Evolutionary conservation across 768 basidiomycete species (phyloP).

Genomic region (Tulasnella sp.): DNA sequence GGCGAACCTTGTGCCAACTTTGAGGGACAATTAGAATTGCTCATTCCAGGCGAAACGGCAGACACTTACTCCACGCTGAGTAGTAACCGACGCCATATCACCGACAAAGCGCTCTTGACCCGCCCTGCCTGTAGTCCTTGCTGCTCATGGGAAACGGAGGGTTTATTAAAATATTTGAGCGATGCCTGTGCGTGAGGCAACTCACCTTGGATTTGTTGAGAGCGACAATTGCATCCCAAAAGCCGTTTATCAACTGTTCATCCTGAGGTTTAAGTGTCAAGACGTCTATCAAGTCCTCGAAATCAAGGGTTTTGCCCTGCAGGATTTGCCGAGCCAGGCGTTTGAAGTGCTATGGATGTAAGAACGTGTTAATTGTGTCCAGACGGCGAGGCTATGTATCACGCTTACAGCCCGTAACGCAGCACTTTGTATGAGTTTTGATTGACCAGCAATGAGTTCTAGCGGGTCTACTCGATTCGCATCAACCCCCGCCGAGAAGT

Average conservation of each 20-base stretch:
- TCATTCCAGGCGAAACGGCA: background rate
- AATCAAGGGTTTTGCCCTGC: conserved; percentile 57
- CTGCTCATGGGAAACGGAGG: background rate
- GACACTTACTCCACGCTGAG: conserved; percentile 72
- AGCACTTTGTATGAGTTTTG: conserved; percentile 56
- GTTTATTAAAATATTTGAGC: conserved; percentile 31
- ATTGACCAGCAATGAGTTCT: background rate
- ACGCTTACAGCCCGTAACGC: conserved; percentile 24
- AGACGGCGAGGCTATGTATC: background rate
- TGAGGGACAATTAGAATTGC: background rate
- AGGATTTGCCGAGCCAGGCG: conserved; percentile 55
- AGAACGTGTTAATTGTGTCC: background rate
- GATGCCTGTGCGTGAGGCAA: conserved; percentile 31
- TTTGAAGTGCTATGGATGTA: conserved; percentile 31
- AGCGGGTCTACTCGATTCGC: conserved; percentile 47
- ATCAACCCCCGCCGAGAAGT: conserved; percentile 30
- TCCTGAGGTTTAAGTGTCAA: conserved; percentile 75
- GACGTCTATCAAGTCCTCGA: conserved; percentile 75
- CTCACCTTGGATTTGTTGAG: conserved; percentile 32
- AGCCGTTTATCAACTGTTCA: conserved; percentile 24
- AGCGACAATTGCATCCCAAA: conserved; percentile 20
- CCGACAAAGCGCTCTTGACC: conserved; percentile 53
- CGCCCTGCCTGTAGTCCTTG: conserved; percentile 64
- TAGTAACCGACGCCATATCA: conserved; percentile 81
- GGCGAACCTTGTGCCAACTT: conserved; percentile 3